Base-by-base conservation (phyloP, 1,284 basidiomycete genomes). In the Ustilago loliicola region DNA sequence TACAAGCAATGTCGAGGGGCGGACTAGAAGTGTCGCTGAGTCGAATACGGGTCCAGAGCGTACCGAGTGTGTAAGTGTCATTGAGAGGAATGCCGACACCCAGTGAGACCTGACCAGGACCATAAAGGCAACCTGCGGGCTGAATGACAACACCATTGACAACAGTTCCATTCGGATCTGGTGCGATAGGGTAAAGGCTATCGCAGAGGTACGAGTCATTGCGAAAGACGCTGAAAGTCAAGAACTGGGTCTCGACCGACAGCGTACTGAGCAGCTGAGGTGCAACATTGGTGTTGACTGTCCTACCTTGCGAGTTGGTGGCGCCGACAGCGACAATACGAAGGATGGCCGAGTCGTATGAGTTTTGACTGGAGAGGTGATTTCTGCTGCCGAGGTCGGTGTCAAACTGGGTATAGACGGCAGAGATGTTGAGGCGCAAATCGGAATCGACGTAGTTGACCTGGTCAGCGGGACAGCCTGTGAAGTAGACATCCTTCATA, bases 31-130 rank as follows among this genome's bases (percentile, higher is more conserved):
- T 92, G 87, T 99, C 96, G 47, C 97, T 92, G 19, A 95, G 92
- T 47, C 93, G 92, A 34, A 99, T 88, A 30, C 91, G 91, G 1
- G 95, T 97, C 77, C 91, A 90, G 57, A 96, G 89, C 0, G 95
- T 96, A 8, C 93, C 93, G 40, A 98, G 89, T 23, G 91, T 90
- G 85, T 93, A 93, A 61, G 90, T 88, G 50, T 89, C 85, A 55
- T 85, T 89, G 83, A 94, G 90, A 0, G 92, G 92, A 48, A 95
- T 90, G 10, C 90, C 89, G 10, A 94, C 88, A 30, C 94, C 91
- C 80, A 98, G 90, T 0, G 92, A 95, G 82, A 97, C 92, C 15
- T 90, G 89, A 0, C 95, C 95, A 0, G 83, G 81, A 15, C 82
- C 83, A 55, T 83, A 84, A 7, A 78, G 64, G 50, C 83, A 84